Evolutionary conservation across 148 eudicot genomes (phyloP).

Genomic region (Chenopodium quinoa): DNA sequence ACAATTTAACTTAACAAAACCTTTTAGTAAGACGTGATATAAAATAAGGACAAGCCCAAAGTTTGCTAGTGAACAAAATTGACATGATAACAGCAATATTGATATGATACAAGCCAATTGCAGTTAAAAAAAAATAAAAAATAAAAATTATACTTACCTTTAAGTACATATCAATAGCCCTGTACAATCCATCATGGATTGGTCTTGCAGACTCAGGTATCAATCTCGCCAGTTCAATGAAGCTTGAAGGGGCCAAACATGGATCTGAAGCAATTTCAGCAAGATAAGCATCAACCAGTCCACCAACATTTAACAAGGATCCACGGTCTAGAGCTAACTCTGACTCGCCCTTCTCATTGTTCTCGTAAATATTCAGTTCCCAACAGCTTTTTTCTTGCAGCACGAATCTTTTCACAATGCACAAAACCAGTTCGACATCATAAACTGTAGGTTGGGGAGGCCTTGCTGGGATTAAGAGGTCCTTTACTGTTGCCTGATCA

Average conservation of each 20-base stretch:
- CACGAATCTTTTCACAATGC: slow-evolving; percentile 54
- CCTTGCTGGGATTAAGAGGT: slow-evolving; percentile 62
- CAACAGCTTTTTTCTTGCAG: slow-evolving; percentile 36
- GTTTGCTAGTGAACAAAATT: neutral
- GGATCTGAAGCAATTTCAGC: slow-evolving; percentile 64
- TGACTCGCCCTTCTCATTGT: slow-evolving; percentile 25
- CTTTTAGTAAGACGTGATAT: neutral
- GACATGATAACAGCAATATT: neutral
- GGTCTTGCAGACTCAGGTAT: slow-evolving; percentile 75
- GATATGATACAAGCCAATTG: neutral
- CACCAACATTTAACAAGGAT: slow-evolving; percentile 58
- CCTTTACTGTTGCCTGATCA: slow-evolving; percentile 69
- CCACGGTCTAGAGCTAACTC: slow-evolving; percentile 37
- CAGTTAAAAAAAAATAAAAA: neutral
- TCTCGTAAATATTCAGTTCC: slow-evolving; percentile 33
- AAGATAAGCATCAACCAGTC: slow-evolving; percentile 67
- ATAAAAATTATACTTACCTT: slow-evolving; percentile 40
- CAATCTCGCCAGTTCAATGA: slow-evolving; percentile 46
- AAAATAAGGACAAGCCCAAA: neutral
- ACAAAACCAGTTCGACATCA: slow-evolving; percentile 65
- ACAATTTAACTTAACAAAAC: no score
- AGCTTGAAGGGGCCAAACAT: slow-evolving; percentile 44
- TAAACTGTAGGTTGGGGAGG: slow-evolving; percentile 54
- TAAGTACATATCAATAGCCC: slow-evolving; percentile 67
- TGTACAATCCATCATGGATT: slow-evolving; percentile 72